These are phyloP conservation scores for Suhomyces bolitotheri DNA, from an alignment of 1,139 yeast species.

Conservation along the genomic window DNA sequence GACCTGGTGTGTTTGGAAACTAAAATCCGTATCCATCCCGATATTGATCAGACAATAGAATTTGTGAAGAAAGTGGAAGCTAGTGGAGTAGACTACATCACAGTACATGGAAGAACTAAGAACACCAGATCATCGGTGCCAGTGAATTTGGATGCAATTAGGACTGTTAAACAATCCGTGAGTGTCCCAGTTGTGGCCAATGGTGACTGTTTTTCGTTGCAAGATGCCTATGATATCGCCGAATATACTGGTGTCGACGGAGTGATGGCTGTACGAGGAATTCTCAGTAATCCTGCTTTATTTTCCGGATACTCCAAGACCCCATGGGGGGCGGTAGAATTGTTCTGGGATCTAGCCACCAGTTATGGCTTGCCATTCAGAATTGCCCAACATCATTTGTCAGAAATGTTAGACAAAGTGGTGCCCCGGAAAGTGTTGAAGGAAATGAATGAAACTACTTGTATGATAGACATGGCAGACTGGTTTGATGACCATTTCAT, in stretches of 20 bases:
- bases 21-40: constrained; percentile 83
- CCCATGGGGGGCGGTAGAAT: constrained; percentile 91
- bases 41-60: constrained; percentile 66
- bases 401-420: constrained; percentile 76
- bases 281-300: constrained; percentile 80
- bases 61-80: constrained; percentile 74
- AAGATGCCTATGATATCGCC: constrained; percentile 63
- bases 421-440: constrained; percentile 56
- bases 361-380: constrained; percentile 84
- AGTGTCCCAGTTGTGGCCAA: constrained; percentile 87
- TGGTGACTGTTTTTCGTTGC: constrained; percentile 80
- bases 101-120: constrained; percentile 91
- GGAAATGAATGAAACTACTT: constrained; percentile 62
- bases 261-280: constrained; percentile 93
- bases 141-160: constrained; percentile 80
- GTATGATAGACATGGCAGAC: constrained; percentile 66
- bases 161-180: constrained; percentile 58
- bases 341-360: constrained; percentile 74
- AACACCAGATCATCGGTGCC: constrained; percentile 83
- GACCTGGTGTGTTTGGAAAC: constrained; percentile 75
- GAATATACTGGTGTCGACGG: constrained; percentile 80
- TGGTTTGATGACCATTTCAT: constrained; percentile 77
- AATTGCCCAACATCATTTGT: constrained; percentile 80
- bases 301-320: constrained; percentile 72
- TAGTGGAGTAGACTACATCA: constrained; percentile 91